A percentile compares a stretch with the other conserved stretches of the same genome.
Conservation (phyloP, 208 protist genomes). For the Leptomonas pyrrhocoris region DNA sequence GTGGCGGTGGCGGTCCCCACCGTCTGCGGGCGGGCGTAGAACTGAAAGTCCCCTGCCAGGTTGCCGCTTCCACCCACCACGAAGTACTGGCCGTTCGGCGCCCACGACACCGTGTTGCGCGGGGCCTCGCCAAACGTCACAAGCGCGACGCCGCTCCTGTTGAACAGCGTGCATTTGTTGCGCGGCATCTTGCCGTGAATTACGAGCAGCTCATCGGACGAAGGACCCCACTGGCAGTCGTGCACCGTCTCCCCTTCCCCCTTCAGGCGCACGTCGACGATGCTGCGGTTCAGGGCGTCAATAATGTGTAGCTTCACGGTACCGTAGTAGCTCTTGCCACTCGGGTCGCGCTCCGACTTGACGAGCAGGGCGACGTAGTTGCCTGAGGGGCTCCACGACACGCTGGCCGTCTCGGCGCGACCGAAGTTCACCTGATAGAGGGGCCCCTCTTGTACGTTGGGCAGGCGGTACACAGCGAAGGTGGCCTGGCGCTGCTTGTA, state of each 20-base stretch:
- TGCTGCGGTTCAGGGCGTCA: constrained; percentile 60
- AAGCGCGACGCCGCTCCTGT: constrained; percentile 72
- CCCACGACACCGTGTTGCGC: constrained; percentile 83
- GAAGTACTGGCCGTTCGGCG: constrained; percentile 72
- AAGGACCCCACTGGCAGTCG: constrained; percentile 85
- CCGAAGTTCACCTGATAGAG: constrained; percentile 74
- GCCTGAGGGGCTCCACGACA: constrained; percentile 75
- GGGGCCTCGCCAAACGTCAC: constrained; percentile 88
- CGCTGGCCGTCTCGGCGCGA: constrained; percentile 62
- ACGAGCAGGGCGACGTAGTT: constrained; percentile 73
- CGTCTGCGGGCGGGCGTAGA: constrained; percentile 51
- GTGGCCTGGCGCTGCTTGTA: constrained; percentile 76
- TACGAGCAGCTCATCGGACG: constrained; percentile 81
- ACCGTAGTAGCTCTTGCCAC: constrained; percentile 92
- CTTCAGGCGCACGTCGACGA: constrained; percentile 73
- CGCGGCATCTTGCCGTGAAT: constrained; percentile 90
- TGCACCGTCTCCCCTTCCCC: constrained; percentile 81
- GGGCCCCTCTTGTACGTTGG: constrained; percentile 62
- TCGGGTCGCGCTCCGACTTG: constrained; percentile 82
- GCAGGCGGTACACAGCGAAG: constrained; percentile 73
- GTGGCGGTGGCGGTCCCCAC: constrained; percentile 1
- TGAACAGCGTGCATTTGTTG: constrained; percentile 90
- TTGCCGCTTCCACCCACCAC: constrained; percentile 88
- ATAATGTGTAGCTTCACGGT: constrained; percentile 77
- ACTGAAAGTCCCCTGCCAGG: constrained; percentile 86